Evolutionary conservation across 257 asterid species (phyloP).

Genomic region (Solanum rostratum): DNA sequence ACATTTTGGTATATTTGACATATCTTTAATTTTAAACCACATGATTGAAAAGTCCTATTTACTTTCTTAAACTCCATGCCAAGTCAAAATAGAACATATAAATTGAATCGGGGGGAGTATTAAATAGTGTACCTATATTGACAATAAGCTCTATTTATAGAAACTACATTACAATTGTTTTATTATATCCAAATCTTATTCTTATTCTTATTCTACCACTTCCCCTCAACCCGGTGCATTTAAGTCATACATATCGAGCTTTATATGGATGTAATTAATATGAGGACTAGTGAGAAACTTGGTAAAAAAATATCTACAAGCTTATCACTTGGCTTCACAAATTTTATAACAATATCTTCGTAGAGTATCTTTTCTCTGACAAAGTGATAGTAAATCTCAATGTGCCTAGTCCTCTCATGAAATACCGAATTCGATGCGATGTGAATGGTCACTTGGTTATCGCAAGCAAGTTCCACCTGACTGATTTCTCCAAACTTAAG

Average conservation of each 20-base stretch:
- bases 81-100: background rate
- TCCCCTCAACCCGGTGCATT: background rate
- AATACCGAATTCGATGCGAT: background rate
- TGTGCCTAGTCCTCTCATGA: background rate
- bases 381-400: background rate
- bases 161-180: background rate
- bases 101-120: background rate
- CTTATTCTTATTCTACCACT: background rate
- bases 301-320: background rate
- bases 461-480: background rate
- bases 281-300: background rate
- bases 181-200: background rate
- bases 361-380: background rate
- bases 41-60: background rate
- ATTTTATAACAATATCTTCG: background rate
- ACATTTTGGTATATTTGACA: background rate
- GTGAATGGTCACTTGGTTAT: background rate
- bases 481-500: background rate
- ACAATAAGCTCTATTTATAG: background rate
- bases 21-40: background rate
- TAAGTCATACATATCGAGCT: background rate
- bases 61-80: background rate
- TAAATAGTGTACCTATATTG: background rate
- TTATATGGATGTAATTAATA: background rate
- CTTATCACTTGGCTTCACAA: background rate